Percentiles rank a stretch among this genome's conserved stretches.
These are phyloP conservation scores for Moniliophthora roreri DNA, from an alignment of 1,284 basidiomycete genomes.

Conservation along the genomic window DNA sequence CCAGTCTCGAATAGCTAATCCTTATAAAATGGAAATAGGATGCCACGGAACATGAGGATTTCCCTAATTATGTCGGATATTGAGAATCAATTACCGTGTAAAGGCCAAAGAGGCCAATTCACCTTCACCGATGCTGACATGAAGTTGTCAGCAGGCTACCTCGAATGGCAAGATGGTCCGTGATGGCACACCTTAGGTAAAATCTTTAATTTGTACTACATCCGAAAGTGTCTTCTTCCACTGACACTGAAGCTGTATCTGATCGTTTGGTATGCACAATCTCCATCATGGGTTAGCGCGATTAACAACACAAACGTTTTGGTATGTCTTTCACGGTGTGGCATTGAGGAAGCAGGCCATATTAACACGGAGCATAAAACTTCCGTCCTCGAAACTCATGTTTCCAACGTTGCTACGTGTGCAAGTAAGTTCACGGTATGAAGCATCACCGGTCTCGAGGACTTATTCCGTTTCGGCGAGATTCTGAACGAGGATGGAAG, in stretches of 20 bases:
- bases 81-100: too few species aligned
- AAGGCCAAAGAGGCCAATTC: constrained; percentile 16
- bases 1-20: too few species aligned
- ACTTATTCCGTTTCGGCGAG: neutral
- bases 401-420: constrained; percentile 29
- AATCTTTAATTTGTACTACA: neutral
- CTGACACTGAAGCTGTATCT: neutral
- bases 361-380: constrained; percentile 16
- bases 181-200: constrained; percentile 28
- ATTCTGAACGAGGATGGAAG: constrained; percentile 37
- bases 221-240: too few species aligned
- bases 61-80: too few species aligned
- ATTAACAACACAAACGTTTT: constrained; percentile 22
- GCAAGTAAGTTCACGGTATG: constrained; percentile 25
- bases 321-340: constrained; percentile 13
- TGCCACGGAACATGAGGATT: too few species aligned
- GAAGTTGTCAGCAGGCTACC: constrained; percentile 29
- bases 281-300: constrained; percentile 24
- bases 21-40: too few species aligned
- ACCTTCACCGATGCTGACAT: constrained; percentile 23
- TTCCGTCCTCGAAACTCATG: constrained; percentile 34
- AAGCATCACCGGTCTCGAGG: constrained; percentile 17
- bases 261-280: constrained; percentile 29
- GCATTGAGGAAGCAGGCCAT: neutral
- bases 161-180: constrained; percentile 28